phyloP scores from a whole-genome alignment of 148 eudicot species.

The Vaccinium corymbosum region DNA sequence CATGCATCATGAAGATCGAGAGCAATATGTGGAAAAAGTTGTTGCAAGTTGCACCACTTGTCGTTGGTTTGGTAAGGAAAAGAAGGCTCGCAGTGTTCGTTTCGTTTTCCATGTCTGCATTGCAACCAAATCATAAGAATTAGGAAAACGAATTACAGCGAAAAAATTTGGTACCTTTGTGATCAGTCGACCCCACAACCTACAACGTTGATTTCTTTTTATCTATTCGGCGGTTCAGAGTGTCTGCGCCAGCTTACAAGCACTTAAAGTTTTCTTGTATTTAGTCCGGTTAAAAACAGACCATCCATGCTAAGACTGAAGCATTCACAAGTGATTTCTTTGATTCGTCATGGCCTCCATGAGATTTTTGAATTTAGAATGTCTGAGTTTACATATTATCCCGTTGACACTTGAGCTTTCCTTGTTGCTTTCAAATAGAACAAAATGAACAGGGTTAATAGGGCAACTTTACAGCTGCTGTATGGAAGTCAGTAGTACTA shows the following conservation, averaged over 20 bases:
- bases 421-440: neutral
- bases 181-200: neutral
- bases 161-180: neutral
- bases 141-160: neutral
- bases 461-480: neutral
- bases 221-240: no score
- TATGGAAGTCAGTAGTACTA: neutral
- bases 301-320: no score
- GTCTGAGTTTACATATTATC: no score
- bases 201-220: no score
- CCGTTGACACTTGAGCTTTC: no score
- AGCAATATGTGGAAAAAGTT: neutral
- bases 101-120: neutral
- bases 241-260: no score
- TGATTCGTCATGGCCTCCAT: no score
- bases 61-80: neutral
- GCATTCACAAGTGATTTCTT: no score
- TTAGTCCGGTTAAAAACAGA: no score
- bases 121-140: neutral
- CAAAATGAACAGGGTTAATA: neutral
- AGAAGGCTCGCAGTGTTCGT: neutral
- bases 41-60: neutral
- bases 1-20: neutral
- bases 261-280: no score
- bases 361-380: no score